phyloP scores from a whole-genome alignment of 2,329 filamentous ascomycete species.

The Fusarium globosum region DNA sequence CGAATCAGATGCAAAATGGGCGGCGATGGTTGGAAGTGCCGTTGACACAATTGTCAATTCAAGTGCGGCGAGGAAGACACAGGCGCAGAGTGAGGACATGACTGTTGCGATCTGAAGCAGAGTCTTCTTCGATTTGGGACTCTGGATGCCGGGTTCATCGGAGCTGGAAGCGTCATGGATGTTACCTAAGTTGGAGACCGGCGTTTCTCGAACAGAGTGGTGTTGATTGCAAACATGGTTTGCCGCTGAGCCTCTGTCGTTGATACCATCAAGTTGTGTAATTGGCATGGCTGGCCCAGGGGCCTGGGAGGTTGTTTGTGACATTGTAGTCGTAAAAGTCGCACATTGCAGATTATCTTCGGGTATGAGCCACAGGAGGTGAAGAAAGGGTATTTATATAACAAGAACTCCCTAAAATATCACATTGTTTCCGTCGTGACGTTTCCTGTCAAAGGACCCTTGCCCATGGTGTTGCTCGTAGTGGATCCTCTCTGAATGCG shows the following conservation, averaged over 20 bases:
- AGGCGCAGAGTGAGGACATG: slow-evolving; percentile 53
- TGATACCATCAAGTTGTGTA: not conserved
- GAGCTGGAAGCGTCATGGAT: not conserved
- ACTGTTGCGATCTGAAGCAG: slow-evolving; percentile 43
- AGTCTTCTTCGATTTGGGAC: slow-evolving; percentile 20
- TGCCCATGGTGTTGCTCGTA: not conserved
- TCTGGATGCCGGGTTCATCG: not conserved
- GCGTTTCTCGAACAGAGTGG: not conserved
- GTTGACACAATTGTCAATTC: slow-evolving; percentile 70
- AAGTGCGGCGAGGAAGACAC: slow-evolving; percentile 58
- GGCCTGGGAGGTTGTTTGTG: slow-evolving; percentile 10
- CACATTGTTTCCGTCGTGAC: not conserved
- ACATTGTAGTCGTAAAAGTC: slow-evolving; percentile 3
- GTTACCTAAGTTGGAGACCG: not conserved
- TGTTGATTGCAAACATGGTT: not conserved
- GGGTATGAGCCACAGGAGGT: not conserved
- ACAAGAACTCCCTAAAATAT: not conserved
- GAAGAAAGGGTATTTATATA: not conserved
- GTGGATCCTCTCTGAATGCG: not conserved
- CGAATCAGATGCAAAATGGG: slow-evolving; percentile 68
- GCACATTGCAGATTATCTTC: no score
- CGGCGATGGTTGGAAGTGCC: slow-evolving; percentile 69
- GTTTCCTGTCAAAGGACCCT: not conserved
- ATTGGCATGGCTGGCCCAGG: not conserved
- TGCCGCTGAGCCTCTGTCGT: not conserved